These are phyloP conservation scores for Melanogaster broomeanus DNA, from an alignment of 768 basidiomycete species.

Conservation along the genomic window DNA sequence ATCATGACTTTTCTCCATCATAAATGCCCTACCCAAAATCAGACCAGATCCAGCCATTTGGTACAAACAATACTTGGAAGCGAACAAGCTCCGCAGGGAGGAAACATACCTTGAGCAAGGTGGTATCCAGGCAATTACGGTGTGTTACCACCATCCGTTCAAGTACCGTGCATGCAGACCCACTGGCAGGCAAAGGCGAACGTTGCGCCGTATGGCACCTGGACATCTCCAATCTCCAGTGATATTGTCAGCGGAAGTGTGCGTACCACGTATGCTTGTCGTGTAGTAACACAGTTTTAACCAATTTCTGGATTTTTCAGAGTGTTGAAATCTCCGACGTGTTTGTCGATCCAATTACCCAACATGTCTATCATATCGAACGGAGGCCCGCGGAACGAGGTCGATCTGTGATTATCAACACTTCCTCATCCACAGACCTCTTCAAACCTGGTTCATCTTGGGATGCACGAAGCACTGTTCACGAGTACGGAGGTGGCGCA, in stretches of 20 bases:
- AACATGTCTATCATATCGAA: conserved; percentile 3
- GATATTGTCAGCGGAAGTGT: conserved; percentile 38
- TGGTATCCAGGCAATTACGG: too few species aligned
- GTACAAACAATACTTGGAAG: too few species aligned
- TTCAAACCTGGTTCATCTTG: conserved; percentile 43
- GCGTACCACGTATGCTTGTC: neutral
- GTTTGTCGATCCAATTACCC: neutral
- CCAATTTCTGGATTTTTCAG: neutral
- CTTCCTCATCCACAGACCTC: conserved; percentile 46
- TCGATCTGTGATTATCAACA: conserved; percentile 28
- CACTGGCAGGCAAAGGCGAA: neutral
- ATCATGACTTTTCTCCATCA: too few species aligned
- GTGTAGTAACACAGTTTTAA: neutral
- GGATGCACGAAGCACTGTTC: conserved; percentile 54
- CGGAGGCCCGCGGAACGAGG: conserved; percentile 21
- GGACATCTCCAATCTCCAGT: conserved; percentile 56
- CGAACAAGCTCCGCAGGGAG: too few species aligned
- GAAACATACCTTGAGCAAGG: too few species aligned
- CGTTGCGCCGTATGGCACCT: conserved; percentile 54
- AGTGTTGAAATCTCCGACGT: neutral
- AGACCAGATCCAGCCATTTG: too few species aligned
- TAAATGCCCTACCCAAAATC: too few species aligned
- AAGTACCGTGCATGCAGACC: neutral
- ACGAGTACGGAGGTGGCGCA: conserved; percentile 64
- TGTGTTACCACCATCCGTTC: neutral